Conservation (phyloP, 1,284 basidiomycete species). For the Apiotrichum sp. region DNA sequence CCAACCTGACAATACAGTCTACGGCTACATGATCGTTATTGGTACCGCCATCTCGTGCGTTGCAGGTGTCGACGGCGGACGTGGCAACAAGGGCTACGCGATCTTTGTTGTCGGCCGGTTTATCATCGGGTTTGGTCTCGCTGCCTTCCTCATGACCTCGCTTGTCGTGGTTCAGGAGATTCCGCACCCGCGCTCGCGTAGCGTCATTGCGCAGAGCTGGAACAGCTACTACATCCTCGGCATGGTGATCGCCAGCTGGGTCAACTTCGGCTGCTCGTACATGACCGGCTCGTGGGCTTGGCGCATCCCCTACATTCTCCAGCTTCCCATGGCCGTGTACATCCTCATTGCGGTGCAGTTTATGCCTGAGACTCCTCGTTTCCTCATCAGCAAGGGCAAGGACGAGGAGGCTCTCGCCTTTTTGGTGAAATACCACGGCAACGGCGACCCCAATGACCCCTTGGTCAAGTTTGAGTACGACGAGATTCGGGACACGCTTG, state of each 20-base stretch:
- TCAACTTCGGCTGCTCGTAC: constrained; percentile 24
- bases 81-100: constrained; percentile 45
- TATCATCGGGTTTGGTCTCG: constrained; percentile 46
- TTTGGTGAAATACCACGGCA: constrained; percentile 70
- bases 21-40: constrained; percentile 42
- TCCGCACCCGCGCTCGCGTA: constrained; percentile 42
- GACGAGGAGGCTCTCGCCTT: constrained; percentile 68
- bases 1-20: constrained; percentile 31
- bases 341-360: constrained; percentile 47
- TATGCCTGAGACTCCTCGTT: constrained; percentile 47
- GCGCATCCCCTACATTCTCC: constrained; percentile 45
- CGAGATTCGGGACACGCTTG: constrained; percentile 70
- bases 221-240: constrained; percentile 41
- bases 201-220: constrained; percentile 40
- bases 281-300: constrained; percentile 33
- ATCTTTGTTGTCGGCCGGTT: constrained; percentile 42
- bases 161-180: constrained; percentile 47
- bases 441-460: constrained; percentile 58
- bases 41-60: constrained; percentile 44
- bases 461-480: constrained; percentile 70
- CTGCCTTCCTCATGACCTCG: constrained; percentile 48
- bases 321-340: constrained; percentile 42
- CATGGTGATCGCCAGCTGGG: constrained; percentile 19
- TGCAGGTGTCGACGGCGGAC: constrained; percentile 36
- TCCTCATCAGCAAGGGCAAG: constrained; percentile 37